These are phyloP conservation scores for Pyrrhoderma noxium DNA, from an alignment of 1,284 basidiomycete genomes.

Conservation along the genomic window DNA sequence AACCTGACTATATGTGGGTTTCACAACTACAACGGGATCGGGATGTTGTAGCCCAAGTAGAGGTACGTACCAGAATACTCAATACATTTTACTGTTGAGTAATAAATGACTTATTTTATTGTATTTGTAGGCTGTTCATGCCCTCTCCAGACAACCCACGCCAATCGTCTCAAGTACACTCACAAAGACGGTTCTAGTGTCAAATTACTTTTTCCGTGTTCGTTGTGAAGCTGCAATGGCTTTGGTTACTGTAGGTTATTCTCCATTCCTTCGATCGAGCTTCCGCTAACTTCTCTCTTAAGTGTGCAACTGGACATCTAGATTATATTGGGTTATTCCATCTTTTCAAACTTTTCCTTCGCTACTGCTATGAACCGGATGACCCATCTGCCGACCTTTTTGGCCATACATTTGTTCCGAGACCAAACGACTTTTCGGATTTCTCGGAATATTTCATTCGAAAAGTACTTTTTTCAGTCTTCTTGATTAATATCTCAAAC, in stretches of 20 bases:
- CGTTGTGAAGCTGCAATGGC: slow-evolving; percentile 91
- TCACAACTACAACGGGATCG: slow-evolving; percentile 93
- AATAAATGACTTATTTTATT: slow-evolving; percentile 10
- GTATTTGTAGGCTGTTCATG: slow-evolving; percentile 67
- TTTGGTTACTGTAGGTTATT: slow-evolving; percentile 66
- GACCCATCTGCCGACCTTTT: slow-evolving; percentile 75
- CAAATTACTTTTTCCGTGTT: slow-evolving; percentile 96
- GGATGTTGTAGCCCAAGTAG: slow-evolving; percentile 96
- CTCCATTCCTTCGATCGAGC: background rate
- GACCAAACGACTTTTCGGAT: slow-evolving; percentile 91
- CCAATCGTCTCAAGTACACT: slow-evolving; percentile 89
- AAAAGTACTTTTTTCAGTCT: slow-evolving; percentile 48
- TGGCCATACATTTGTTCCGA: slow-evolving; percentile 78
- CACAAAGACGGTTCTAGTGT: slow-evolving; percentile 88
- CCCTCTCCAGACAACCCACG: slow-evolving; percentile 75
- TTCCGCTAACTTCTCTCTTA: background rate
- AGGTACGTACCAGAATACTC: slow-evolving; percentile 47
- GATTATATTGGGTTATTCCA: slow-evolving; percentile 93
- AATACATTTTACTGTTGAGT: background rate
- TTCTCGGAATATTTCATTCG: slow-evolving; percentile 91
- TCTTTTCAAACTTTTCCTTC: slow-evolving; percentile 91
- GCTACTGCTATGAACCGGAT: slow-evolving; percentile 86
- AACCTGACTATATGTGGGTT: slow-evolving; percentile 99
- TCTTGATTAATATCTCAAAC: slow-evolving; percentile 5
- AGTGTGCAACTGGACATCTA: slow-evolving; percentile 78